phyloP scores from a whole-genome alignment of 2,329 filamentous ascomycete genomes.

The Alternaria angustiovoidea region DNA sequence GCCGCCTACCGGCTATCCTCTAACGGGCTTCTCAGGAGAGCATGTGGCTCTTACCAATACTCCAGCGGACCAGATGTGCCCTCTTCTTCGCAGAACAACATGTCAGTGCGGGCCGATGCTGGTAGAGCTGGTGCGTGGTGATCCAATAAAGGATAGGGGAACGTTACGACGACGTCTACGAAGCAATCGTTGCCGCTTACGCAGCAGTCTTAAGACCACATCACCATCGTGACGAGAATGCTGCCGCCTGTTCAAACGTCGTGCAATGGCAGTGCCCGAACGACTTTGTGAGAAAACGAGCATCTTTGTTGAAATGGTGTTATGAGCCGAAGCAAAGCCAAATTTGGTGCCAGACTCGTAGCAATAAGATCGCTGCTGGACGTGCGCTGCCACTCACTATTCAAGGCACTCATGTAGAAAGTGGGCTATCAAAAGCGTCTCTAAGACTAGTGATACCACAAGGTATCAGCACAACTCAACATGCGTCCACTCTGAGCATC shows the following conservation, averaged over 20 bases:
- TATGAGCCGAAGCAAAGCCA: background rate
- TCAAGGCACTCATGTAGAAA: background rate
- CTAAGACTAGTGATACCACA: background rate
- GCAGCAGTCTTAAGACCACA: background rate
- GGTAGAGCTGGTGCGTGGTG: background rate
- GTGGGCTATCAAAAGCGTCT: background rate
- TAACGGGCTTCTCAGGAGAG: background rate
- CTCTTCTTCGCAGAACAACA: background rate
- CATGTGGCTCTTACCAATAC: background rate
- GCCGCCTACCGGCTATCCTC: constrained; percentile 3
- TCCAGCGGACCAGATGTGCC: background rate
- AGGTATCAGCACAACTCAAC: background rate
- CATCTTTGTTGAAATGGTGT: background rate
- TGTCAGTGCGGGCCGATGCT: background rate
- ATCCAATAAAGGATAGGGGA: background rate
- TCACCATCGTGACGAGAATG: background rate
- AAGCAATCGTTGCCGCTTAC: too few species aligned
- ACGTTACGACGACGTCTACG: too few species aligned
- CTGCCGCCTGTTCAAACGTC: background rate
- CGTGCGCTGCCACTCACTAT: background rate
- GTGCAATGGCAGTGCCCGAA: background rate
- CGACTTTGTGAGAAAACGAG: background rate
- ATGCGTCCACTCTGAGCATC: background rate
- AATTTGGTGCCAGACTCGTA: background rate
- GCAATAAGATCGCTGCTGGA: background rate